Conservation (phyloP, 257 asterid genomes). For the Verbena officinalis region DNA sequence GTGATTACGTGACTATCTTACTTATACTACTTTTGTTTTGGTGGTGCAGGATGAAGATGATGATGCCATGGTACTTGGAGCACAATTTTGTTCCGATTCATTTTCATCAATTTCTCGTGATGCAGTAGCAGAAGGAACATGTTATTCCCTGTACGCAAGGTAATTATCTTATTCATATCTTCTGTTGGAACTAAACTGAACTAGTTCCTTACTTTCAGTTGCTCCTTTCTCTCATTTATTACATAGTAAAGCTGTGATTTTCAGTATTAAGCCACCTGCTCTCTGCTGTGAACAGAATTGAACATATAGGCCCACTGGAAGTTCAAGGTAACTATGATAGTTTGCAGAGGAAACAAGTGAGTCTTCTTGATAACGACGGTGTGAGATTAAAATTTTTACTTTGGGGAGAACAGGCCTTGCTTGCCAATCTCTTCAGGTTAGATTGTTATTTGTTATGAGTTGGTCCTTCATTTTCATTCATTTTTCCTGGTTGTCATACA, state of each 20-base stretch:
- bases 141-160: slow-evolving; percentile 83
- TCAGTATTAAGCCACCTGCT: slow-evolving; percentile 19
- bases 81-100: slow-evolving; percentile 91
- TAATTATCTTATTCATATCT: slow-evolving; percentile 23
- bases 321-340: slow-evolving; percentile 56
- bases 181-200: slow-evolving; percentile 14
- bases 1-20: slow-evolving; percentile 26
- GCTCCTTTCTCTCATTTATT: slow-evolving; percentile 14
- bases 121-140: slow-evolving; percentile 48
- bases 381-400: slow-evolving; percentile 57
- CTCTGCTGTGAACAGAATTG: slow-evolving; percentile 57
- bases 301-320: slow-evolving; percentile 76
- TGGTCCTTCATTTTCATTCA: slow-evolving; percentile 9
- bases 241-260: slow-evolving; percentile 11
- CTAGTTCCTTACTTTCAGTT: not conserved
- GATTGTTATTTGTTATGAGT: slow-evolving; percentile 12
- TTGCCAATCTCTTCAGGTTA: slow-evolving; percentile 87
- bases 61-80: slow-evolving; percentile 89
- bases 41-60: slow-evolving; percentile 79
- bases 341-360: slow-evolving; percentile 71
- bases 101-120: slow-evolving; percentile 74
- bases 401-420: slow-evolving; percentile 89
- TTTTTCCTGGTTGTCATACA: not conserved
- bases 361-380: slow-evolving; percentile 78
- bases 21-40: slow-evolving; percentile 12